Base-by-base conservation (phyloP, 2,329 filamentous ascomycete species). In the Cytospora piceicola region DNA sequence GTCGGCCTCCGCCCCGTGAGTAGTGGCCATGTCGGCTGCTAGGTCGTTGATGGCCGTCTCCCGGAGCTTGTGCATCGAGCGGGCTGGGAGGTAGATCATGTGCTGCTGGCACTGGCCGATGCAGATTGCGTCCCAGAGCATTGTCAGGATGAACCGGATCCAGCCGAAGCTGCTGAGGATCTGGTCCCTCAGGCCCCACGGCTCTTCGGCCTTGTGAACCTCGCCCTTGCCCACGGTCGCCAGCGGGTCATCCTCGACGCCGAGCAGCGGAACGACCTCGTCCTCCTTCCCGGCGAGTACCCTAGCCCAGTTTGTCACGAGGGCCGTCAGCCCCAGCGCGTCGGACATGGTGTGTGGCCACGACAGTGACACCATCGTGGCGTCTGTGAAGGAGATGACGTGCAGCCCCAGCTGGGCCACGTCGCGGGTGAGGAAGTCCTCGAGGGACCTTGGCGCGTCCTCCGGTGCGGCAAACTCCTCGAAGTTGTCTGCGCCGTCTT, bases 271-370 rank as follows among this genome's bases (percentile, higher is more conserved):
- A 7, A 73, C 72, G 0, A 85, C 76, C 51, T 83, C 75, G 14
- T 72, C 70, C 30, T 81, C 79, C 3, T 75, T 72, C 1, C 79
- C 82, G 8, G 76, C 75, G 2, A 86, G 70, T 0, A 82, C 77
- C 1, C 77, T 72, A 0, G 75, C 80, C 83, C 83, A 86, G 9
- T 76, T 79, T 0, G 76, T 69, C 3, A 85, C 68, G 9, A 86
- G 72, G 0, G 73, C 77, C 3, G 73, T 69, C 32, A 75, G 75
- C 4, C 81, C 82, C 68, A 82, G 75, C 3, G 75, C 80, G 67
- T 85, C 83, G 65, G 79, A 78, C 7, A 84, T 71, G 0, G 78
- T 79, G 70, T 86, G 84, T 2, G 80, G 78, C 73, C 77, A 83
- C 1, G 74, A 73, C 0, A 86, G 67, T 0, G 76, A 75, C 1